Percentiles rank a stretch among this genome's conserved stretches.
These are phyloP conservation scores for Ambrosia hybrid DNA, from an alignment of 140 eudicot species.

Conservation along the genomic window DNA sequence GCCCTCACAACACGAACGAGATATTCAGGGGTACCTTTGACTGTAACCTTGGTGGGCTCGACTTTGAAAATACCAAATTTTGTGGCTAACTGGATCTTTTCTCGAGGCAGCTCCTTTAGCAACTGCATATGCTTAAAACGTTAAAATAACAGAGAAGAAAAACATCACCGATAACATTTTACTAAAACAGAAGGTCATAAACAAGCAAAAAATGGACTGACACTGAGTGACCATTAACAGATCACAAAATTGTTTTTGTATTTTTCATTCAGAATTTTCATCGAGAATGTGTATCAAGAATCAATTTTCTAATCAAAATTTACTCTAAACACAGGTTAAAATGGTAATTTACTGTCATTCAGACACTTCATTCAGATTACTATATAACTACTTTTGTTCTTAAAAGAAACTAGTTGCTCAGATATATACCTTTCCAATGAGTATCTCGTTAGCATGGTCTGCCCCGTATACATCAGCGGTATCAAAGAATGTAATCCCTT, in stretches of 20 bases:
- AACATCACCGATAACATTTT: neutral
- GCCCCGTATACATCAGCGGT: slow-evolving; percentile 59
- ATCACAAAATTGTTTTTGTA: neutral
- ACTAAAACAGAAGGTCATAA: neutral
- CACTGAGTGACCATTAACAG: no score
- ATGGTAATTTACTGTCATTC: neutral
- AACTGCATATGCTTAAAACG: slow-evolving; percentile 40
- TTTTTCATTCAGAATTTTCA: neutral
- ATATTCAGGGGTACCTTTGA: slow-evolving; percentile 57
- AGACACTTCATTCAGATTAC: neutral
- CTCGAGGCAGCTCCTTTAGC: slow-evolving; percentile 55
- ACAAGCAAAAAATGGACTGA: no score
- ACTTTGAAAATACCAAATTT: slow-evolving; percentile 49
- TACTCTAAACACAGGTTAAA: neutral
- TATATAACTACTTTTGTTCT: slow-evolving; percentile 8
- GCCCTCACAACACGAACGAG: slow-evolving; percentile 57
- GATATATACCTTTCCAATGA: slow-evolving; percentile 53
- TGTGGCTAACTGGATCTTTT: slow-evolving; percentile 61
- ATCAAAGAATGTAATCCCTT: slow-evolving; percentile 68
- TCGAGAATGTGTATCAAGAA: neutral
- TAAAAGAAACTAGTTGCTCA: neutral
- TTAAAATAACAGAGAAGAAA: neutral
- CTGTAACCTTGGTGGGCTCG: slow-evolving; percentile 29
- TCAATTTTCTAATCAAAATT: neutral
- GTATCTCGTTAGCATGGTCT: slow-evolving; percentile 47